Evolutionary conservation across 2,329 filamentous ascomycete genomes (phyloP).

Genomic region (Endothia cerciana): DNA sequence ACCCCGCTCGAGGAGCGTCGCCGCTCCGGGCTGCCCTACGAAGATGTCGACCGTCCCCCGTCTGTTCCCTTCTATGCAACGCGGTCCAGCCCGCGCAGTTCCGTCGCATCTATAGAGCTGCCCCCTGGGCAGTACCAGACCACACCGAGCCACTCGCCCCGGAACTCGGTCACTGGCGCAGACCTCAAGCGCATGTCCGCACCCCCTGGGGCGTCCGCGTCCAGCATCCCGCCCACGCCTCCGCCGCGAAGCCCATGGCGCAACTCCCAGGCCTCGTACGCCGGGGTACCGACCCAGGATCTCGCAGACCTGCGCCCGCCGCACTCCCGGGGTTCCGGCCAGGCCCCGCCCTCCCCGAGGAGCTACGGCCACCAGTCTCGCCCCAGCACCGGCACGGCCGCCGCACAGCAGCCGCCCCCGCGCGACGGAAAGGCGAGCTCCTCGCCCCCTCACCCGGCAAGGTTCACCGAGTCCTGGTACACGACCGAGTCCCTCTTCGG

Average conservation of each 20-base stretch:
- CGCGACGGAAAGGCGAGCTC: constrained; percentile 31
- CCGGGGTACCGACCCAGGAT: constrained; percentile 46
- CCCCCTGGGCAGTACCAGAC: constrained; percentile 61
- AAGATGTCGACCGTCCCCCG: constrained; percentile 51
- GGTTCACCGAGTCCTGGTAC: constrained; percentile 60
- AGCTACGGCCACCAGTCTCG: constrained; percentile 37
- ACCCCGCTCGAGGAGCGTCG: constrained; percentile 47
- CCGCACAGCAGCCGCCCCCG: constrained; percentile 32
- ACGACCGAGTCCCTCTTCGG: constrained; percentile 57
- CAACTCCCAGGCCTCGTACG: constrained; percentile 46
- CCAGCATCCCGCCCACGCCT: constrained; percentile 15
- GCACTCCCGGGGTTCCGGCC: constrained; percentile 25
- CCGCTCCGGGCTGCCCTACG: constrained; percentile 49
- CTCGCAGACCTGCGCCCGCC: constrained; percentile 33
- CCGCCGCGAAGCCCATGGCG: constrained; percentile 36
- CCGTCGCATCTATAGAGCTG: constrained; percentile 58
- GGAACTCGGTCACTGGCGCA: constrained; percentile 47
- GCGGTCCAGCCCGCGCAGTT: constrained; percentile 57
- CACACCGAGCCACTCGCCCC: constrained; percentile 46
- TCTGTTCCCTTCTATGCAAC: constrained; percentile 82
- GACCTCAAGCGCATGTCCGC: constrained; percentile 54
- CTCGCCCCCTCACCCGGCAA: constrained; percentile 45
- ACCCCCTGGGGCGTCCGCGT: constrained; percentile 30
- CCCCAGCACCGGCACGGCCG: constrained; percentile 34
- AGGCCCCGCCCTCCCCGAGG: constrained; percentile 33